phyloP scores from a whole-genome alignment of 495 filamentous ascomycete species.

The Friedmanniomyces simplex region DNA sequence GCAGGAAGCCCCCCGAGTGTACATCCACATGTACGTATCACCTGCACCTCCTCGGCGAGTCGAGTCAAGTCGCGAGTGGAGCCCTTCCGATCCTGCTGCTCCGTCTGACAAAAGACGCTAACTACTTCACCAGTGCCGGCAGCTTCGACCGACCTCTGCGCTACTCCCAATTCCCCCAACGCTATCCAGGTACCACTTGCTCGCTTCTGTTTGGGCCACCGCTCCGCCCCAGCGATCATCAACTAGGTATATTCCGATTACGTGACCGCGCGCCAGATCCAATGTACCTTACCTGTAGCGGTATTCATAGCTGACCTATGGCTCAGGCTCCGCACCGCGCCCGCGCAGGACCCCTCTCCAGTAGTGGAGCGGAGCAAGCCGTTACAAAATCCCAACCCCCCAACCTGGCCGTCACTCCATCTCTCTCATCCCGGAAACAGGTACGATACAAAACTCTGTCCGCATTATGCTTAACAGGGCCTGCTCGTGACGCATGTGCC shows the following conservation, averaged over 20 bases:
- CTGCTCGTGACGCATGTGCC: not conserved
- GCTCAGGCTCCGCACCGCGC: not conserved
- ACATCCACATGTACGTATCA: too few relatives aligned
- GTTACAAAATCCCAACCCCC: not conserved
- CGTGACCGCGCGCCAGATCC: not conserved
- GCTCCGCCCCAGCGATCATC: not conserved
- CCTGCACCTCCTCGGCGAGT: too few relatives aligned
- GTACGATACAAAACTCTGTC: slow-evolving; percentile 3
- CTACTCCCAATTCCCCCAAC: not conserved
- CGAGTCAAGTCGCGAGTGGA: not conserved
- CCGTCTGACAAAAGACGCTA: not conserved
- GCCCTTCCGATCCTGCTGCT: not conserved
- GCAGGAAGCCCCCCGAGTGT: too few relatives aligned
- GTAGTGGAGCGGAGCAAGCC: not conserved
- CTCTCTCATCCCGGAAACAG: not conserved
- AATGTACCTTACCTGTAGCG: too few relatives aligned
- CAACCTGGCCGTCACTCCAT: not conserved
- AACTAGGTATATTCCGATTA: not conserved
- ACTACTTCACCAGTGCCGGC: not conserved
- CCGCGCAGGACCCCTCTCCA: not conserved
- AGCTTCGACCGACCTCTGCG: not conserved
- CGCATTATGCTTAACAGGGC: slow-evolving; percentile 10
- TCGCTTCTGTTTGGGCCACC: not conserved
- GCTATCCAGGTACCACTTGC: not conserved
- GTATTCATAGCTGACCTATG: not conserved